Evolutionary conservation across 306 rosid genomes (phyloP), one percentile per base, ranked within the genome.

Genomic region (Oemleria cerasiformis): DNA sequence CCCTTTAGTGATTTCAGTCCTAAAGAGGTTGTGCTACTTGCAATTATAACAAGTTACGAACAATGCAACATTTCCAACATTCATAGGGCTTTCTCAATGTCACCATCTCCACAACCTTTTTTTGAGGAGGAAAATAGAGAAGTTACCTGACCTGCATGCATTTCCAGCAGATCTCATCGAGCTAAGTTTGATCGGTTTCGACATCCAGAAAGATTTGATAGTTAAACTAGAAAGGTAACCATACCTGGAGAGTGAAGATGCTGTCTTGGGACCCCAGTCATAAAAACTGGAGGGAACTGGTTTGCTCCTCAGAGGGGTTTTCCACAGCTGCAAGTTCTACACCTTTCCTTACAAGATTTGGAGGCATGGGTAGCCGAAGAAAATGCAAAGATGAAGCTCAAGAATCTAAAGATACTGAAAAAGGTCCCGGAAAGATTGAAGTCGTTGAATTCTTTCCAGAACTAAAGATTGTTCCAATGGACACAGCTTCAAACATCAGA

Each of bases 181-280:
- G 70, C 25, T 47, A 30, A 39, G 19, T 43, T 6, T 48, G 71
- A 9, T 48, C 20, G 39, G 23, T 15, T 67, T 58, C 5, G 6
- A 30, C 16, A 43, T 67, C 45, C 30, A 7, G 16, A 4, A 23
- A 45, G 23, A 67, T 48, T 48, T 47, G 1, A n/a, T n/a, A 16
- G 47, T 1, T 49, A 1, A 17, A 11, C 5, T 67, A 49, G 60
- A 67, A 40, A 66, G 60, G 59, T 67, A 47, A 58, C 58, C 36
- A 38, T 30, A 67, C 45, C 55, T 49, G 4, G n/a, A n/a, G n/a
- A n/a, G n/a, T n/a, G n/a, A 36, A 67, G 47, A 67, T 67, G 72
- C 60, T 67, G 20, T 12, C 6, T 17, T 67, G 54, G 16, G 50
- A 2, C 0, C 4, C 5, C 13, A 21, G 41, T 40, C 50, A 5